Evolutionary conservation across 257 asterid genomes (phyloP).

Genomic region (Nicotiana noctiflora): DNA sequence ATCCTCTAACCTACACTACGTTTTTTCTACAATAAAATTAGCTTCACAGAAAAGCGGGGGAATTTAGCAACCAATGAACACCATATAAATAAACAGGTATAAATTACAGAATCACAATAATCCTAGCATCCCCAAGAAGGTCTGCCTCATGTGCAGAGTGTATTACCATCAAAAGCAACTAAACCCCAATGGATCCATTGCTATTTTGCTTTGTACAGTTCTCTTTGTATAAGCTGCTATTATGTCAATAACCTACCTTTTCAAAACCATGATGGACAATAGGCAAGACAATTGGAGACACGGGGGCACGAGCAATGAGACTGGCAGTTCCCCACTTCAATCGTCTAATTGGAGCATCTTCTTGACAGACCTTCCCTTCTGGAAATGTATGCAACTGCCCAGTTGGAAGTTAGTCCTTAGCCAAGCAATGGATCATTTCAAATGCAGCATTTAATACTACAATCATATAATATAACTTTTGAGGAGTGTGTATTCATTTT

Average conservation of each 20-base stretch:
- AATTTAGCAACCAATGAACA: neutral
- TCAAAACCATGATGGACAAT: constrained; percentile 85
- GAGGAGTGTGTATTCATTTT: neutral
- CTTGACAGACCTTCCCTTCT: constrained; percentile 97
- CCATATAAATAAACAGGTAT: neutral
- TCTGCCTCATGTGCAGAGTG: neutral
- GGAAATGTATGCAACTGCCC: constrained; percentile 95
- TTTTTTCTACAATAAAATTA: neutral
- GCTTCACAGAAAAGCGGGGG: neutral
- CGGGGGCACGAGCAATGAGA: constrained; percentile 91
- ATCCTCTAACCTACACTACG: neutral
- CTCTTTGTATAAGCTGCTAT: neutral
- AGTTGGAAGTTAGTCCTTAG: constrained; percentile 15
- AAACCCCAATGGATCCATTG: neutral
- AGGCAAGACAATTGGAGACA: constrained; percentile 91
- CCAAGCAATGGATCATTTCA: neutral
- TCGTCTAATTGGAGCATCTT: constrained; percentile 76
- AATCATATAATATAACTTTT: neutral
- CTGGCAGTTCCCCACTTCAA: constrained; percentile 99
- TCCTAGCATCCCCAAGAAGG: neutral
- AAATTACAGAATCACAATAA: neutral
- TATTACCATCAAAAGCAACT: neutral
- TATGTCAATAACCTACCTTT: constrained; percentile 41
- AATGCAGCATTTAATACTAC: neutral
- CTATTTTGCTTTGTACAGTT: neutral